A percentile compares a stretch with the other conserved stretches of the same genome.
Conservation (phyloP, 352 stramenopile genomes). For the Pythium vanterpoolii region DNA sequence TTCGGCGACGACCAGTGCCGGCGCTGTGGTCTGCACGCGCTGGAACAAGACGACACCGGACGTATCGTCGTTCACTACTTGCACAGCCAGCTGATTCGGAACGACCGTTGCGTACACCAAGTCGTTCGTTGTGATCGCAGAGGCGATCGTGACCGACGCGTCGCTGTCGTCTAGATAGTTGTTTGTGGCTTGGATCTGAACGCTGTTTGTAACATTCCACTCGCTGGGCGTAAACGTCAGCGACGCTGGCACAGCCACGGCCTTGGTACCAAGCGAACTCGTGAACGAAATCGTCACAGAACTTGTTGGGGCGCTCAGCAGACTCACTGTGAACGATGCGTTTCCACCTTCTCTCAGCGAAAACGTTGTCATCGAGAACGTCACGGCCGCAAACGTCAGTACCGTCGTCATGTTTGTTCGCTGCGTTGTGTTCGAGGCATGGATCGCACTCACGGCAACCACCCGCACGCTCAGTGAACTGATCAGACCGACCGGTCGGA, state of each 20-base stretch:
- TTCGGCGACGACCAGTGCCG: slow-evolving; percentile 46
- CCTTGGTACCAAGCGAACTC: slow-evolving; percentile 31
- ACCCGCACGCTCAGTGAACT: slow-evolving; percentile 16
- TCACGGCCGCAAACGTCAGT: slow-evolving; percentile 35
- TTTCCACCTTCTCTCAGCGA: slow-evolving; percentile 37
- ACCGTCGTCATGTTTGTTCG: slow-evolving; percentile 22
- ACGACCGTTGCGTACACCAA: slow-evolving; percentile 28
- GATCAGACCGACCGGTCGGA: slow-evolving; percentile 12
- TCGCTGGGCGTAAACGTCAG: slow-evolving; percentile 30
- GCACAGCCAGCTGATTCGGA: slow-evolving; percentile 27
- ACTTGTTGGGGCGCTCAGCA: slow-evolving; percentile 40
- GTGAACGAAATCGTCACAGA: slow-evolving; percentile 34
- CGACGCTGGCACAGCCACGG: slow-evolving; percentile 19
- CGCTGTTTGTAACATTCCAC: slow-evolving; percentile 30
- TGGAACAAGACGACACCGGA: slow-evolving; percentile 48
- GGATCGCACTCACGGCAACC: slow-evolving; percentile 30
- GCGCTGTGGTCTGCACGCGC: slow-evolving; percentile 28
- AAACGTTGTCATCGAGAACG: slow-evolving; percentile 37
- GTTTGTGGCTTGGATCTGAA: slow-evolving; percentile 43
- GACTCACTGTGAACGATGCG: slow-evolving; percentile 21
- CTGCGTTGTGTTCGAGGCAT: slow-evolving; percentile 44
- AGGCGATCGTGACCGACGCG: slow-evolving; percentile 20
- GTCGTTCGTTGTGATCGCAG: slow-evolving; percentile 33
- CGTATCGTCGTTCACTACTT: slow-evolving; percentile 52
- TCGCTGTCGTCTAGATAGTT: slow-evolving; percentile 55